A percentile compares a stretch with the other conserved stretches of the same genome.
Evolutionary conservation across 2,329 filamentous ascomycete genomes (phyloP).

Genomic region (Fonsecaea pedrosoi): DNA sequence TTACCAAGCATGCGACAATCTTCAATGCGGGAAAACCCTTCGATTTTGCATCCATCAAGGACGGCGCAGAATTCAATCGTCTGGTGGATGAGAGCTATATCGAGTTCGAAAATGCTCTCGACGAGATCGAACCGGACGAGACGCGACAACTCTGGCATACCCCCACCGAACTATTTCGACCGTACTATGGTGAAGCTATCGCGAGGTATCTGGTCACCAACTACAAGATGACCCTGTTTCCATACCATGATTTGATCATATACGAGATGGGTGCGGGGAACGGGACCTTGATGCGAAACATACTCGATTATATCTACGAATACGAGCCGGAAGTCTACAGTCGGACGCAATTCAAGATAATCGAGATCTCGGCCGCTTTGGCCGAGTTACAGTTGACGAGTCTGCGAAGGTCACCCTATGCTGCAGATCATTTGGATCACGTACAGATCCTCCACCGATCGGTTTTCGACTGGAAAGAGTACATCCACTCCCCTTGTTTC

Average conservation of each 20-base stretch:
- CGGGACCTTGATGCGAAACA: constrained; percentile 97
- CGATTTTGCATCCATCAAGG: constrained; percentile 78
- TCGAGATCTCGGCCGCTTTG: constrained; percentile 87
- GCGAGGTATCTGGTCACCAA: constrained; percentile 95
- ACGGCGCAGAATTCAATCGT: constrained; percentile 84
- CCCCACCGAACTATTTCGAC: constrained; percentile 93
- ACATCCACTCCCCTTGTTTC: constrained; percentile 92
- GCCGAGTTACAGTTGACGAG: constrained; percentile 76
- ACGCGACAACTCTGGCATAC: constrained; percentile 97
- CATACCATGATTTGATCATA: constrained; percentile 95
- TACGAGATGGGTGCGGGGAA: constrained; percentile 99
- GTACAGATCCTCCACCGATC: constrained; percentile 95
- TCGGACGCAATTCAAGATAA: constrained; percentile 91
- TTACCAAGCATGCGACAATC: constrained; percentile 94
- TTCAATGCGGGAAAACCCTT: constrained; percentile 93
- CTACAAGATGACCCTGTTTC: constrained; percentile 92
- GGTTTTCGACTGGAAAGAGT: constrained; percentile 90
- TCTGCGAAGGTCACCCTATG: constrained; percentile 69
- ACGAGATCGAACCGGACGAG: constrained; percentile 72
- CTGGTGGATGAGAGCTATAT: constrained; percentile 80
- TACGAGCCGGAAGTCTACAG: constrained; percentile 90
- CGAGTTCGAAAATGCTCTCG: constrained; percentile 87
- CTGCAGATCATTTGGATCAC: constrained; percentile 78
- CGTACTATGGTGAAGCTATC: constrained; percentile 95
- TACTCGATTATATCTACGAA: constrained; percentile 92